Evolutionary conservation across 352 stramenopile species (phyloP), one percentile per base, ranked within the genome.

Genomic region (Globisporangium iwayamae): DNA sequence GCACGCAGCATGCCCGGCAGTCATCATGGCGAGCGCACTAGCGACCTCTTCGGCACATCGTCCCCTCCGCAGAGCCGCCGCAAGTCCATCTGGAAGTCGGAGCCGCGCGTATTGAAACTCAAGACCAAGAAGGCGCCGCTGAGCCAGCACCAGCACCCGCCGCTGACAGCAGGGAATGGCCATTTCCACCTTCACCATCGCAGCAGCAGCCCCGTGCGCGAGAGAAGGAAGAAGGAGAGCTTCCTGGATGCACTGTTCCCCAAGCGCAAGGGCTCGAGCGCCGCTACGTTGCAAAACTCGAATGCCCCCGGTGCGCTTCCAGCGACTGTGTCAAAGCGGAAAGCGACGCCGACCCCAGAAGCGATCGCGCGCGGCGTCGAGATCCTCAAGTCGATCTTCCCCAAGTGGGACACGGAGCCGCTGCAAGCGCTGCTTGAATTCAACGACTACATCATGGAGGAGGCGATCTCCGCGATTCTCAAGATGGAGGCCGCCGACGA

Each of bases 341-440:
- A 56, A 3, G 53, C 67, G 2, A 65, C 68, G n/a, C 78, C 82
- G 6, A 84, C 66, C 36, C 61, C 75, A 10, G 77, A 75, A 28
- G 77, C 83, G 1, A 74, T 90, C 47, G 77, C 69, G 3, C 81
- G 82, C 11, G 81, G 81, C 9, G 76, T 92, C 0, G 82, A 89
- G 56, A 91, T 93, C 46, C 59, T 95, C 47, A 73, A 81, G 56
- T 89, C 82, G 11, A 93, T 95, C 53, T 95, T 95, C 70, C 86
- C 84, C 2, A 85, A 80, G 36, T 95, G 86, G 86, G 86, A 95
- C 54, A 58, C 67, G 13, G 74, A 74, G 56, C 76, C 83, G 25
- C 54, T 95, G 63, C 74, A 85, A 20, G 76, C 90, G 30, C 74
- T 95, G 60, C 74, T 95, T 20, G 86, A 93, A 50, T 75, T 76